A percentile compares a stretch with the other conserved stretches of the same genome.
phyloP scores from a whole-genome alignment of 148 eudicot species.

The Tetragonia tetragonoides region DNA sequence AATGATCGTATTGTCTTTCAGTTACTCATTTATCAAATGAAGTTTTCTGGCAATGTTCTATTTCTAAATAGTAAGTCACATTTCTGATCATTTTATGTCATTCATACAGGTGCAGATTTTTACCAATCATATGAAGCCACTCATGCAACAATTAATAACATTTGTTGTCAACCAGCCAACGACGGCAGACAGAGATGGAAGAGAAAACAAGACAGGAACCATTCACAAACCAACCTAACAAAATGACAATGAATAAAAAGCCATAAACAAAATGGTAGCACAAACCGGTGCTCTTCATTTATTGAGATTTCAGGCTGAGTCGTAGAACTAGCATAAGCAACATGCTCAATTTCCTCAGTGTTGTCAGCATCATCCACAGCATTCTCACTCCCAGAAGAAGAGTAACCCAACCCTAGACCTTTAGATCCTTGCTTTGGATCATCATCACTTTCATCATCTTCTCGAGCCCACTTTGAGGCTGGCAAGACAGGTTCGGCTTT shows the following conservation, averaged over 20 bases:
- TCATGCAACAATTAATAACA: not conserved
- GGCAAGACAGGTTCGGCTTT: constrained; percentile 62
- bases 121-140: not conserved
- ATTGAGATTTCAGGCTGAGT: constrained; percentile 58
- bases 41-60: not conserved
- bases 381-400: constrained; percentile 93
- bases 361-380: constrained; percentile 50
- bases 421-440: constrained; percentile 57
- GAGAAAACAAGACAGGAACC: not conserved
- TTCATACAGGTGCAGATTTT: not conserved
- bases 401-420: constrained; percentile 79
- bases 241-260: not conserved
- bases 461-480: constrained; percentile 95
- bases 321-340: constrained; percentile 49
- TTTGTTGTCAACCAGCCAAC: not conserved
- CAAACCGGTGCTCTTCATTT: constrained; percentile 79
- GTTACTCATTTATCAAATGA: not conserved
- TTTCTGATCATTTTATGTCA: not conserved
- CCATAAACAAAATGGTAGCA: not conserved
- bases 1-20: not conserved
- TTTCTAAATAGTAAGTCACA: not conserved
- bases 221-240: not conserved
- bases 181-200: not conserved
- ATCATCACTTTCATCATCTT: constrained; percentile 81
- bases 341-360: constrained; percentile 48